phyloP scores from a whole-genome alignment of 192 early-diverging fungal genomes.

The Coemansia sp. region DNA sequence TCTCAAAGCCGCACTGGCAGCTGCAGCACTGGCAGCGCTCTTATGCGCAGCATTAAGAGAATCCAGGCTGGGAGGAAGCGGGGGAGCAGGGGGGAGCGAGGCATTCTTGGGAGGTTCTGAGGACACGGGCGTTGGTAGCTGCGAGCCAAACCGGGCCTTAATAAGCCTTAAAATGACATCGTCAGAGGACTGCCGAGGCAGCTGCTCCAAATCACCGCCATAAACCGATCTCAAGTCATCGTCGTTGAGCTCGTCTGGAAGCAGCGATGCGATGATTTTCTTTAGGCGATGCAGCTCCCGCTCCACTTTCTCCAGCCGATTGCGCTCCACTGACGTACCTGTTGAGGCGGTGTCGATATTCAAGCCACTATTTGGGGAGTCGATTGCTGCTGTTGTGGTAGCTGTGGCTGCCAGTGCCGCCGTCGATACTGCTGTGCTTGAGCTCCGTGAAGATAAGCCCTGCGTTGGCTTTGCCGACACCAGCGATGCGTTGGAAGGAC shows the following conservation, averaged over 20 bases:
- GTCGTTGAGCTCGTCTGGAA: slow-evolving; percentile 46
- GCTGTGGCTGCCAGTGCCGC: background rate
- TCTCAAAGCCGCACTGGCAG: background rate
- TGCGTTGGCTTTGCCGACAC: background rate
- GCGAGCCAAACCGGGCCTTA: slow-evolving; percentile 12
- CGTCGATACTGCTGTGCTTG: slow-evolving; percentile 11
- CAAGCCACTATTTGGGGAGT: background rate
- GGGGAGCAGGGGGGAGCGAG: slow-evolving; percentile 12
- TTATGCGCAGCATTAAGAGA: slow-evolving; percentile 3
- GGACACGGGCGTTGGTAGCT: slow-evolving; percentile 15
- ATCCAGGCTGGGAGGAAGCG: slow-evolving; percentile 10
- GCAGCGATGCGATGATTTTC: slow-evolving; percentile 45
- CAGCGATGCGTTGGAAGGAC: background rate
- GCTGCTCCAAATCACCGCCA: slow-evolving; percentile 28
- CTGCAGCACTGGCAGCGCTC: background rate
- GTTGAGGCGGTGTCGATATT: background rate
- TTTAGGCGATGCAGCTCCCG: slow-evolving; percentile 47
- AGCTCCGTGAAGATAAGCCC: slow-evolving; percentile 5
- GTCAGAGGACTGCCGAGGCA: slow-evolving; percentile 21
- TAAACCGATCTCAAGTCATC: slow-evolving; percentile 51
- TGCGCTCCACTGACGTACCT: slow-evolving; percentile 24
- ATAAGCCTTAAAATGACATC: slow-evolving; percentile 34
- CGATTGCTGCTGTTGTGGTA: background rate
- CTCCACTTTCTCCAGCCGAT: slow-evolving; percentile 44
- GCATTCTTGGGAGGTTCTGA: slow-evolving; percentile 7